These are phyloP conservation scores for Geosmithia morbida DNA, from an alignment of 2,329 filamentous ascomycete species.

Conservation along the genomic window DNA sequence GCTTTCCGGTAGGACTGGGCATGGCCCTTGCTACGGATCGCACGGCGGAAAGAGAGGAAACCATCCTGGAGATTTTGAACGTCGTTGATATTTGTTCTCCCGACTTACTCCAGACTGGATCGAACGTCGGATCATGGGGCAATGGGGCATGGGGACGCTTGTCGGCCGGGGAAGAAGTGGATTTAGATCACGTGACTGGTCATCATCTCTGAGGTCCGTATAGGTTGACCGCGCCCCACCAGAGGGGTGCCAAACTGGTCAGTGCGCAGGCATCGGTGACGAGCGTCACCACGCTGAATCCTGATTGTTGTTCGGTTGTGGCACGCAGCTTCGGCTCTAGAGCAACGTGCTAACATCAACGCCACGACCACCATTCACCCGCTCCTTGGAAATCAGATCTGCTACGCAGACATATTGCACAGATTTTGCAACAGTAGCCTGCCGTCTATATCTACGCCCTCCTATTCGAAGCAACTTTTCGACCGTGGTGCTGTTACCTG, in stretches of 20 bases:
- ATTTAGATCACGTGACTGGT: conserved; percentile 1
- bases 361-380: background rate
- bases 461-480: background rate
- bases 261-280: background rate
- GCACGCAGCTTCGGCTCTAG: background rate
- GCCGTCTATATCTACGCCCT: background rate
- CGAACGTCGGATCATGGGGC: background rate
- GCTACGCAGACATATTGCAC: background rate
- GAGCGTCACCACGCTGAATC: background rate
- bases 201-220: background rate
- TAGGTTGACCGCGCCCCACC: background rate
- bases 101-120: background rate
- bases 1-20: conserved; percentile 32
- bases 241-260: background rate
- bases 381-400: background rate
- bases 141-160: background rate
- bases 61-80: conserved; percentile 28
- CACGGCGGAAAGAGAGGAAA: conserved; percentile 39
- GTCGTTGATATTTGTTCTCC: conserved; percentile 6
- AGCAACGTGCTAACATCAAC: background rate
- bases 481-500: conserved; percentile 1
- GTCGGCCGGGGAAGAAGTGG: background rate
- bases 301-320: background rate
- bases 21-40: conserved; percentile 35
- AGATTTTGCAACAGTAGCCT: background rate